Conservation (phyloP, 331 rosid genomes). For the Dryas integrifolia region DNA sequence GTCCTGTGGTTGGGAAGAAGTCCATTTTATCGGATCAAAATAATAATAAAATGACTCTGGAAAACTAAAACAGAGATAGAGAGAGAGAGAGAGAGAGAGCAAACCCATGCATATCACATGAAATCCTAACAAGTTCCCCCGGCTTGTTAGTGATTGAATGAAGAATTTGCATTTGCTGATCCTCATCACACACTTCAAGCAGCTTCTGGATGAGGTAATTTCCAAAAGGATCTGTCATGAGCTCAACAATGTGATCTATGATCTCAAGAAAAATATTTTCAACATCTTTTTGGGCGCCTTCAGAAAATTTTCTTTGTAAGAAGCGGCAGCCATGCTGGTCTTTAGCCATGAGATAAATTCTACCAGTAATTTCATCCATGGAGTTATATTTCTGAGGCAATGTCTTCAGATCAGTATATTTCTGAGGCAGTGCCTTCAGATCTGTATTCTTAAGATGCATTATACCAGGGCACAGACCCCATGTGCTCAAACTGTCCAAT, state of each 20-base stretch:
- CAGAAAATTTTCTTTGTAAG: conserved; percentile 50
- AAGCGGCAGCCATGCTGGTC: conserved; percentile 64
- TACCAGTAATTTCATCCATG: conserved; percentile 43
- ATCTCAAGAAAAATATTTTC: conserved; percentile 46
- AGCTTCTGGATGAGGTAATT: conserved; percentile 60
- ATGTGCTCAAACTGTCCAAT: conserved; percentile 26
- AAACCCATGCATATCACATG: conserved; percentile 65
- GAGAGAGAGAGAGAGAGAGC: conserved; percentile 23
- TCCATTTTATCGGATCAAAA: not conserved
- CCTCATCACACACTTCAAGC: conserved; percentile 59
- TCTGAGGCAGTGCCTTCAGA: conserved; percentile 36
- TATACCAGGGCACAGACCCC: conserved; percentile 24
- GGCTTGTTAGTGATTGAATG: conserved; percentile 34
- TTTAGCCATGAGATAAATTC: conserved; percentile 53
- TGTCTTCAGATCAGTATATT: conserved; percentile 33
- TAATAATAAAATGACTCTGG: not conserved
- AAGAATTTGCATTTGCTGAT: conserved; percentile 43
- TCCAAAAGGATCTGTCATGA: conserved; percentile 61
- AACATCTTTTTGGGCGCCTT: conserved; percentile 37
- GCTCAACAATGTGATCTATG: conserved; percentile 49
- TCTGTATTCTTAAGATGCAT: conserved; percentile 27
- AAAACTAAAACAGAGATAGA: not conserved
- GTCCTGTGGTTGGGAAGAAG: conserved; percentile 42
- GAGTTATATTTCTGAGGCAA: conserved; percentile 37
- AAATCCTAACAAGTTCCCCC: conserved; percentile 48